Conservation (phyloP, 805 yeast genomes). For the Cyberlindnera subsufficiens region DNA sequence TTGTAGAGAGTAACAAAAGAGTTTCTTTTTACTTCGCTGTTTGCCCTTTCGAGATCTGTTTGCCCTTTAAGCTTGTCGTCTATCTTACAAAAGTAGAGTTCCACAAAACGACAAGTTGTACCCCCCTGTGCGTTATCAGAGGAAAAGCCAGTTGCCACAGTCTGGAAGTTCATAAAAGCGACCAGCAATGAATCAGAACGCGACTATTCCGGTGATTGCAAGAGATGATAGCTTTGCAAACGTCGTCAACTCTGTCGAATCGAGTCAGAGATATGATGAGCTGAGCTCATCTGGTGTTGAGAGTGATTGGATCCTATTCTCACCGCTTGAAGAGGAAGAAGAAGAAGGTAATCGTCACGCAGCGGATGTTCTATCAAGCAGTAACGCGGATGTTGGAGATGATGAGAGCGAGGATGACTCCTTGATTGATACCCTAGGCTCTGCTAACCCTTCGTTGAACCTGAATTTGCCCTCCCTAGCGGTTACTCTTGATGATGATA, state of each 20-base stretch:
- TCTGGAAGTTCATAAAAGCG: too few species aligned
- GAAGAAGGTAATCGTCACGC: background rate
- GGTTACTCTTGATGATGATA: background rate
- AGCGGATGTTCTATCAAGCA: slow-evolving; percentile 16
- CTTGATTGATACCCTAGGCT: slow-evolving; percentile 20
- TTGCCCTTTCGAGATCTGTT: too few species aligned
- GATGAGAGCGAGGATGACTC: slow-evolving; percentile 24
- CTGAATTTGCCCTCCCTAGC: background rate
- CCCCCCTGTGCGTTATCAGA: too few species aligned
- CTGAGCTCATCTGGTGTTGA: slow-evolving; percentile 20
- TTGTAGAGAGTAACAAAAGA: too few species aligned
- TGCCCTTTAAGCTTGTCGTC: too few species aligned
- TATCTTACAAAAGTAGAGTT: too few species aligned
- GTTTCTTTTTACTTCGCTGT: too few species aligned
- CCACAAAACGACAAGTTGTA: too few species aligned
- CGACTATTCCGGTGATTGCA: too few species aligned
- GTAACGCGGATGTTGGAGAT: slow-evolving; percentile 12
- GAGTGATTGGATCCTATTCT: slow-evolving; percentile 24
- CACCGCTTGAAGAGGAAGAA: slow-evolving; percentile 13
- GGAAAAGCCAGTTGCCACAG: too few species aligned
- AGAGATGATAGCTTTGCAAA: too few species aligned
- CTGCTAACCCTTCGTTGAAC: slow-evolving; percentile 9
- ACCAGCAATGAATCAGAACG: too few species aligned
- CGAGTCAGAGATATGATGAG: background rate
- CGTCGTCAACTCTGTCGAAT: background rate